Evolutionary conservation across 2,329 filamentous ascomycete species (phyloP).

Genomic region (Neopestalotiopsis rosae): DNA sequence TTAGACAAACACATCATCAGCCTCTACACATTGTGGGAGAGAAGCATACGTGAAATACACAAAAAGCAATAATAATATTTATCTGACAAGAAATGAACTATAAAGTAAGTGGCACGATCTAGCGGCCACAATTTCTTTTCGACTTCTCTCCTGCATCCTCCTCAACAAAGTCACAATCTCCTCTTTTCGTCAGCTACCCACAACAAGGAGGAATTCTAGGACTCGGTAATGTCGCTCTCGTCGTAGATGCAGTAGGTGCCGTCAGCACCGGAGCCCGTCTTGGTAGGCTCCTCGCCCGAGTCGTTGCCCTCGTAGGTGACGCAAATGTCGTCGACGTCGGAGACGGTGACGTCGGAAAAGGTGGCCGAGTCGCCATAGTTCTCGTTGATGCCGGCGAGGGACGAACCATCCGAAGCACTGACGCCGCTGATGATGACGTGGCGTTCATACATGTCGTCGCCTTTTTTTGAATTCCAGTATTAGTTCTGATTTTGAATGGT

Average conservation of each 20-base stretch:
- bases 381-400: constrained; percentile 40
- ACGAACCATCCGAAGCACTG: constrained; percentile 35
- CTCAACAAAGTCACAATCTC: no score
- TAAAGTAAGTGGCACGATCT: neutral
- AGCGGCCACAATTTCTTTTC: no score
- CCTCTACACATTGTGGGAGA: no score
- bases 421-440: constrained; percentile 36
- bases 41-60: no score
- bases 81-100: constrained; percentile 7
- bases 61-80: neutral
- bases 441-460: constrained; percentile 35
- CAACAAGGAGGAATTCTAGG: neutral
- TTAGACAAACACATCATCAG: no score
- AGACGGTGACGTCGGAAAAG: constrained; percentile 25
- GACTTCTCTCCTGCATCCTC: no score
- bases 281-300: constrained; percentile 25
- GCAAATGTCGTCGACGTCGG: constrained; percentile 27
- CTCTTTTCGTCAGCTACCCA: no score
- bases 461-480: neutral
- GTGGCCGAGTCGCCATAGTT: constrained; percentile 43
- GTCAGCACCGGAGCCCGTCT: constrained; percentile 26
- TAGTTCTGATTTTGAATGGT: neutral
- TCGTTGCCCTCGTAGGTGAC: constrained; percentile 28
- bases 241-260: constrained; percentile 25
- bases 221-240: constrained; percentile 15